Percentiles rank a stretch among this genome's conserved stretches.
These are phyloP conservation scores for Salix arbutifolia DNA, from an alignment of 345 rosid genomes.

Conservation along the genomic window DNA sequence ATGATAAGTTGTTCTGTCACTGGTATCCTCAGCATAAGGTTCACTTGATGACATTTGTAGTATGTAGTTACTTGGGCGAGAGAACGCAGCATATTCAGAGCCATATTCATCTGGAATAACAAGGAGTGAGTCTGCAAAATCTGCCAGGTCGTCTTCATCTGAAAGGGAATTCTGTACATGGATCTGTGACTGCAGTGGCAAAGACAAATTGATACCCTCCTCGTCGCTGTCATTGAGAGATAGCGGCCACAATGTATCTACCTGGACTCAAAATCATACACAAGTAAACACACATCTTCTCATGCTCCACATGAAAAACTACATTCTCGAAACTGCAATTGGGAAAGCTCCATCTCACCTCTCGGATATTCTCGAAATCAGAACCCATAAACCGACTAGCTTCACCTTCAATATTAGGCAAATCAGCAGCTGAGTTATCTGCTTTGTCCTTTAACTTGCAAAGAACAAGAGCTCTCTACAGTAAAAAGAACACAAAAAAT, in stretches of 20 bases:
- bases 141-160: not conserved
- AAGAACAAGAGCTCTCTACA: conserved; percentile 17
- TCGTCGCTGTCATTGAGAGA: not conserved
- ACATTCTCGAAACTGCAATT: not conserved
- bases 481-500: not conserved
- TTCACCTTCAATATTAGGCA: not conserved
- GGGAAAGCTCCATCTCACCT: conserved; percentile 9
- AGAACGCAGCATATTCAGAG: not conserved
- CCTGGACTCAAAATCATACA: conserved; percentile 12
- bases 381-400: not conserved
- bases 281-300: not conserved
- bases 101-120: not conserved
- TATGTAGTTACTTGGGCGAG: conserved; percentile 4
- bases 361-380: not conserved
- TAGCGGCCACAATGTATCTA: too few species aligned
- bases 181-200: not conserved
- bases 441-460: conserved; percentile 13
- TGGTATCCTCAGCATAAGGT: conserved; percentile 4
- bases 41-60: conserved; percentile 2
- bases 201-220: not conserved
- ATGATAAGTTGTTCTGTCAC: conserved; percentile 4
- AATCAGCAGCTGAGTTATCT: not conserved
- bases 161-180: not conserved
- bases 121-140: conserved; percentile 10
- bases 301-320: not conserved